Evolutionary conservation across 1,284 basidiomycete species (phyloP).

Genomic region (Cutaneotrichosporon curvatum): DNA sequence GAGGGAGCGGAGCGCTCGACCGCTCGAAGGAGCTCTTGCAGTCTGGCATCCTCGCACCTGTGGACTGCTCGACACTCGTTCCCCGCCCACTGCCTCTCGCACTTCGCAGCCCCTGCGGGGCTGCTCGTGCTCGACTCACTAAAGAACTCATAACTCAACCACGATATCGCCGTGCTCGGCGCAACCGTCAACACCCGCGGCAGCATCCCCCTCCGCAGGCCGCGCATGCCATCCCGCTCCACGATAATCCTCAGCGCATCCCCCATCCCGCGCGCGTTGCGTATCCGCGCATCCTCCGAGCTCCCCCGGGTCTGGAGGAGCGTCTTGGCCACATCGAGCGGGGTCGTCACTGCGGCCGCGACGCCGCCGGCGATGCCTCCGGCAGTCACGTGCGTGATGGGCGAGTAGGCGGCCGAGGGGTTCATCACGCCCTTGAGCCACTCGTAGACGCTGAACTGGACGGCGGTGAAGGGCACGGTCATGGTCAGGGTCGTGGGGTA

Average conservation of each 20-base stretch:
- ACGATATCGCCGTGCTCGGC: constrained; percentile 95
- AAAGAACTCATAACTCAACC: constrained; percentile 95
- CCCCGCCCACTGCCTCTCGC: too few species aligned
- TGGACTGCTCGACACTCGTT: too few species aligned
- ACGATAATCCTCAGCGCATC: constrained; percentile 88
- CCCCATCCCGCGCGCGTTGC: constrained; percentile 73
- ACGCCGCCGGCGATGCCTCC: constrained; percentile 90
- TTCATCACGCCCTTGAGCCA: constrained; percentile 83
- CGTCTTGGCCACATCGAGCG: constrained; percentile 92
- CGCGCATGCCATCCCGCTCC: constrained; percentile 72
- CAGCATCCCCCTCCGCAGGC: constrained; percentile 79
- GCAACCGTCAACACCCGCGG: constrained; percentile 92
- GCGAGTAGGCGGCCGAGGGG: constrained; percentile 79
- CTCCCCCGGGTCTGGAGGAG: constrained; percentile 83
- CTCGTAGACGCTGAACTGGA: constrained; percentile 96
- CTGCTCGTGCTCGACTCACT: constrained; percentile 55
- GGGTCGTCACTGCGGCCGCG: constrained; percentile 91
- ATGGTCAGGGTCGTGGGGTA: constrained; percentile 97
- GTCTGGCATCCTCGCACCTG: too few species aligned
- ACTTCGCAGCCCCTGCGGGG: background rate
- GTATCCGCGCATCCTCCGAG: constrained; percentile 71
- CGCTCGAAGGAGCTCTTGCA: too few species aligned
- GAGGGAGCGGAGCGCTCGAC: too few species aligned
- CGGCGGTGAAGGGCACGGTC: constrained; percentile 95
- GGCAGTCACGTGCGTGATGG: constrained; percentile 79